Evolutionary conservation across 202 grass and related monocot genomes (phyloP), one percentile per base, ranked within the genome.

Genomic region (Saccharum hybrid): DNA sequence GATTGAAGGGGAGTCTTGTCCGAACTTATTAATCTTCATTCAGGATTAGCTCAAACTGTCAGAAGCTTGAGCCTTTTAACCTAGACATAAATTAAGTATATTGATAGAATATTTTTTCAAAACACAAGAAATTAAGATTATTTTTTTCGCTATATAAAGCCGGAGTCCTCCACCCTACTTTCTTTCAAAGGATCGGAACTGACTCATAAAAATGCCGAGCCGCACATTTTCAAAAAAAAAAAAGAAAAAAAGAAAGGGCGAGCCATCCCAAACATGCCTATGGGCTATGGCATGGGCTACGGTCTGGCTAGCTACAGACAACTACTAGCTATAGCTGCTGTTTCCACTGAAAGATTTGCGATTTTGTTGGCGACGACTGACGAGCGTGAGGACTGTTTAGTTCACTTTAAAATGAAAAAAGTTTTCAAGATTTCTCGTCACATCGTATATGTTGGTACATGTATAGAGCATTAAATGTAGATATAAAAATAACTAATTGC

Each of bases 321-420:
- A 51, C 60, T 75, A 23, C 46, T 68, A 66, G 71, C n/a, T n/a
- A n/a, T n/a, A n/a, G n/a, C 76, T 16, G 43, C 59, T 74, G 51
- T 71, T 83, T 86, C 63, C 80, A 80, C 69, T 59, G 75, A 86
- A 83, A 90, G 68, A 90, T 83, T 74, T 86, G 80, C 34, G 74
- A 74, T 83, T 78, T 86, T 80, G 77, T 84, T 75, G 69, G 31
- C 33, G 75, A 78, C 9, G 68, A 74, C 18, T 74, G 81, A 72
- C 16, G 61, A 62, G 16, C 75, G 65, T n/a, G n/a, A n/a, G n/a
- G n/a, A n/a, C n/a, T n/a, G n/a, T n/a, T n/a, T n/a, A n/a, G n/a
- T n/a, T n/a, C n/a, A n/a, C n/a, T n/a, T n/a, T n/a, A n/a, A n/a
- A n/a, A n/a, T n/a, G n/a, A n/a, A n/a, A n/a, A n/a, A n/a, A n/a